Evolutionary conservation across 305 asterid species (phyloP), one percentile per base, ranked within the genome.

Genomic region (Fraxinus greggii): DNA sequence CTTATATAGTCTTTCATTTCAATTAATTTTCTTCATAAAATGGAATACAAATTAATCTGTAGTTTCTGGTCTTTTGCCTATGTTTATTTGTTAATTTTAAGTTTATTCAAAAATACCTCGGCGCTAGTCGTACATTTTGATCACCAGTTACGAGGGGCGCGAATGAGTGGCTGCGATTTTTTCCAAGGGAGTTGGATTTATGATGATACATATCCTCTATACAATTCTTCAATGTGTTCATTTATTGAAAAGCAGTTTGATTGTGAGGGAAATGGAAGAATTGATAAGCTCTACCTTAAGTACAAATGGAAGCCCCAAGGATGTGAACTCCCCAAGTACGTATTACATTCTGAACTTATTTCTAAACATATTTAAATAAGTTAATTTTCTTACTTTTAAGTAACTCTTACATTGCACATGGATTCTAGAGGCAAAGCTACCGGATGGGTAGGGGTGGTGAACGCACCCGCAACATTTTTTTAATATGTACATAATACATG

Each of bases 271-370:
- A 92, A 92, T 48, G 95, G 94, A 45, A 83, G 98, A 78, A 88
- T 88, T 1, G 98, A 93, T 78, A 78, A 83, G 17, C 76, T 80
- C 73, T 93, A 91, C 85, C 92, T 89, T 76, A 88, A 88, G 72
- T 91, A 91, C 80, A 90, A 79, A 84, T 93, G 97, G 98, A 89
- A 86, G 90, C 98, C 98, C 28, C 72, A 0, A 72, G 84, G 76
- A 3, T 93, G 97, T 51, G 83, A 88, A 54, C 87, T 93, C 74
- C 92, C 95, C 77, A 86, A 80, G 95, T 90, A 81, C 12, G 90
- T 69, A 51, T 12, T 28, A 77, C 19, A 23, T 7, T 36, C 1
- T 33, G 36, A n/a, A 21, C 17, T 75, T 72, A 17, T 33, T 72
- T 15, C 4, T 33, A 28, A 12, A 6, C 56, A 21, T 21, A 2